These are phyloP conservation scores for Mariannaea elegans DNA, from an alignment of 2,329 filamentous ascomycete genomes.

Conservation along the genomic window DNA sequence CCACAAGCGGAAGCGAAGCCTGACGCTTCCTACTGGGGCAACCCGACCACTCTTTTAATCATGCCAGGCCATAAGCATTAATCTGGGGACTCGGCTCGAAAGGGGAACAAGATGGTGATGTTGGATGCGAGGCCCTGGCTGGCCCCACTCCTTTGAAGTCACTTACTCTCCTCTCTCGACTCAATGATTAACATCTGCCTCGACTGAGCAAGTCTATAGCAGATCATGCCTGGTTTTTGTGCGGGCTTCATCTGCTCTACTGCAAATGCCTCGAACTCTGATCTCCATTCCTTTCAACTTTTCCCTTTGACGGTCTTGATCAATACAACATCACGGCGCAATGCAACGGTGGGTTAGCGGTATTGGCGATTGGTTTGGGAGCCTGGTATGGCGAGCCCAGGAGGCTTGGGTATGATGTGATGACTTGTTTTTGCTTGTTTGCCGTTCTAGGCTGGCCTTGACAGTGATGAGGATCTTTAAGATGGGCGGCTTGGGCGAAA, in stretches of 20 bases:
- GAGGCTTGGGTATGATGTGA: constrained; percentile 25
- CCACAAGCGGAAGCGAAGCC: constrained; percentile 52
- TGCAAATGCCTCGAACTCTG: constrained; percentile 1
- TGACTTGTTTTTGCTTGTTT: constrained; percentile 19
- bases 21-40: constrained; percentile 33
- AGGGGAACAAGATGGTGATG: background rate
- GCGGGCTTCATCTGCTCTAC: constrained; percentile 5
- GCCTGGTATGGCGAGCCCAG: constrained; percentile 10
- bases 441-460: constrained; percentile 19
- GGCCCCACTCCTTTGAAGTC: background rate
- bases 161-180: background rate
- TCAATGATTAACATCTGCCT: constrained; percentile 2
- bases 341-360: constrained; percentile 21
- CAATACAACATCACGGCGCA: constrained; percentile 29
- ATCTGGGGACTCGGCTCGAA: background rate
- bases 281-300: constrained; percentile 13
- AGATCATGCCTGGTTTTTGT: constrained; percentile 1
- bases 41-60: constrained; percentile 17
- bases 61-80: background rate
- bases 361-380: constrained; percentile 16
- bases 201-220: background rate
- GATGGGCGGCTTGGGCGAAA: constrained; percentile 28
- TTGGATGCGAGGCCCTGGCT: constrained; percentile 5
- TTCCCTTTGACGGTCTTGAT: constrained; percentile 20
- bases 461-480: constrained; percentile 23